Percentiles rank a stretch among this genome's conserved stretches.
Conservation (phyloP, 2,329 filamentous ascomycete genomes). For the Aureobasidium sp. region DNA sequence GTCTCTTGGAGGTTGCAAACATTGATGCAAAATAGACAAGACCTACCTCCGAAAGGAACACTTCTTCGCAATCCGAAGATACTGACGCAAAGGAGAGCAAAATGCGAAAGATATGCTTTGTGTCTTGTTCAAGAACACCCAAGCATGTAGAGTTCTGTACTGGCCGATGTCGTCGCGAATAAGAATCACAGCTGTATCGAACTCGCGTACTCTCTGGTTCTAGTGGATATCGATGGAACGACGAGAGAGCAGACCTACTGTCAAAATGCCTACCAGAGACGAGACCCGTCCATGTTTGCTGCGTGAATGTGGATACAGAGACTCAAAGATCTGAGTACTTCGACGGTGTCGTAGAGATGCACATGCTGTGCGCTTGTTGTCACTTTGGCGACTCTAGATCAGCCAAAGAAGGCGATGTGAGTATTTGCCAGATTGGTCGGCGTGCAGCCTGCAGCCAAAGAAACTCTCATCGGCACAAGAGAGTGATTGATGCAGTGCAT, state of each 20-base stretch:
- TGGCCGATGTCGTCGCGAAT: not conserved
- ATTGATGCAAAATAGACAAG: not conserved
- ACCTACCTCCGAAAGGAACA: not conserved
- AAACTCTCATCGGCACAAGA: not conserved
- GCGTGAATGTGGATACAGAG: not conserved
- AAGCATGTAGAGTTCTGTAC: not conserved
- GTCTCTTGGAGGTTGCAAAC: not conserved
- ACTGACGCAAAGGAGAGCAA: not conserved
- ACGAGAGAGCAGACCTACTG: not conserved
- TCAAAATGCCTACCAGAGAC: not conserved
- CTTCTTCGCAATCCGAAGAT: not conserved
- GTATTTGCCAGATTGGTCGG: not conserved
- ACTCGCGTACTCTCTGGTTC: not conserved
- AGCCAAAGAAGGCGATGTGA: not conserved
- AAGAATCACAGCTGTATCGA: not conserved
- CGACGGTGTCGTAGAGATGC: not conserved
- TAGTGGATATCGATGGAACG: not conserved
- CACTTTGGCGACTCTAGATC: no score
- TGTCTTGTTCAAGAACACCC: not conserved
- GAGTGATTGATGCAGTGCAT: not conserved
- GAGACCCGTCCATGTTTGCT: not conserved
- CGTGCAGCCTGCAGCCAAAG: not conserved
- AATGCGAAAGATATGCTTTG: not conserved
- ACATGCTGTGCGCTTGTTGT: not conserved
- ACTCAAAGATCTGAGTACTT: not conserved